These are phyloP conservation scores for Nelumbo lutea DNA, from an alignment of 164 flowering plant species.

Conservation along the genomic window DNA sequence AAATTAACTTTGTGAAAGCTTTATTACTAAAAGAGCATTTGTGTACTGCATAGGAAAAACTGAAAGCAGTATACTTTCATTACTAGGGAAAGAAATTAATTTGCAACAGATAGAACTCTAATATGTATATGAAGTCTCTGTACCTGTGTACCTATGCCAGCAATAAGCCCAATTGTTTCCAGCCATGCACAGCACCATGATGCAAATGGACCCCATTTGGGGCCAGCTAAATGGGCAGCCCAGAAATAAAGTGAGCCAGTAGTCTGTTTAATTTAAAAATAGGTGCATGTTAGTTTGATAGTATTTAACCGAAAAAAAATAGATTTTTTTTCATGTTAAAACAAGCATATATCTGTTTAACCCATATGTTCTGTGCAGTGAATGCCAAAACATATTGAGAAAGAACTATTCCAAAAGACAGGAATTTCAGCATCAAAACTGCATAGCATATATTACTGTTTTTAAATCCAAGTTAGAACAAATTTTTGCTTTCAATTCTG, in stretches of 20 bases:
- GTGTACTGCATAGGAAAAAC: too few relatives aligned
- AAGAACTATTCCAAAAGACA: too few relatives aligned
- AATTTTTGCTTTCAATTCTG: too few relatives aligned
- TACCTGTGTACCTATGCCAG: conserved; percentile 72
- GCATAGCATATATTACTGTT: too few relatives aligned
- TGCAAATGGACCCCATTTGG: conserved; percentile 65
- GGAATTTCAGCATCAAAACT: too few relatives aligned
- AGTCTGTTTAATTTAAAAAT: conserved; percentile 32
- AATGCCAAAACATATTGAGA: too few relatives aligned
- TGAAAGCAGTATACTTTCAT: too few relatives aligned
- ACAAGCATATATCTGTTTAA: too few relatives aligned
- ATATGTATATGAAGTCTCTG: background rate
- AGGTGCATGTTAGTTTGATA: conserved; percentile 3
- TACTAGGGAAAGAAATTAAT: too few relatives aligned
- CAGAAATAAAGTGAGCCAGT: conserved; percentile 69
- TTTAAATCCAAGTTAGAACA: too few relatives aligned
- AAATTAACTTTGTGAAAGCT: background rate
- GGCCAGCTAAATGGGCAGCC: conserved; percentile 76
- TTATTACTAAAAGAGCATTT: background rate
- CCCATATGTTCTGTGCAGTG: too few relatives aligned
- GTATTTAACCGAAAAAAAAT: background rate
- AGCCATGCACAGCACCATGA: conserved; percentile 81
- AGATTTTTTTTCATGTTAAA: background rate
- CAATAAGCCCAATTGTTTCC: conserved; percentile 62
- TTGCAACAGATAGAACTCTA: too few relatives aligned